Conservation (phyloP, 2,329 filamentous ascomycete species). For the Stromatinia cepivora region DNA sequence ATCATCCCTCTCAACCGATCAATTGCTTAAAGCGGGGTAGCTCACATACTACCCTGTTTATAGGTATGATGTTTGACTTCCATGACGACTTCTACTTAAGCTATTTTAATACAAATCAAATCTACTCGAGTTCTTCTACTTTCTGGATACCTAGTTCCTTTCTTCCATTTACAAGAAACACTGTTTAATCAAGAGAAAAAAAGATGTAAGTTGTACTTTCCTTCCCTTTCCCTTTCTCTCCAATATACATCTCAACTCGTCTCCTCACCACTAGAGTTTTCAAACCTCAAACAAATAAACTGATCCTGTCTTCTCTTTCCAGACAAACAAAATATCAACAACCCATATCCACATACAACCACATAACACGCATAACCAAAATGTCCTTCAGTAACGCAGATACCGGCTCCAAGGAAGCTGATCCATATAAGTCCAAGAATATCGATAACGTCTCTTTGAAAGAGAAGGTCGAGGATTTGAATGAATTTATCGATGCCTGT, state of each 20-base stretch:
- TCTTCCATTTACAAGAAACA: background rate
- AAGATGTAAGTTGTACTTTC: background rate
- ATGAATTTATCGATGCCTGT: constrained; percentile 66
- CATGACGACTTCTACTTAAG: constrained; percentile 1
- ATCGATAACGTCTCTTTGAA: constrained; percentile 61
- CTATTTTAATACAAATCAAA: background rate
- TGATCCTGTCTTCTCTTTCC: background rate
- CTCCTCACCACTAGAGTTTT: background rate
- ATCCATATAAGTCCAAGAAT: constrained; percentile 78
- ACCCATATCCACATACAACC: background rate
- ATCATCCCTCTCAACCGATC: background rate
- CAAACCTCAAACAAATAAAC: background rate
- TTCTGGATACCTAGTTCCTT: background rate
- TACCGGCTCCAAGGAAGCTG: constrained; percentile 62
- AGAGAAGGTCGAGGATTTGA: constrained; percentile 74
- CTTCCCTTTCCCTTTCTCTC: background rate
- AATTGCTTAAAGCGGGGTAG: constrained; percentile 2
- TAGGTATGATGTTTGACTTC: background rate
- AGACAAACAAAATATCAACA: background rate
- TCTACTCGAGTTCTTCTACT: background rate
- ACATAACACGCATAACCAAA: constrained; percentile 17
- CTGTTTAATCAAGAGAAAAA: background rate
- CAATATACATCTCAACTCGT: background rate
- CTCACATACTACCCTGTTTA: background rate
- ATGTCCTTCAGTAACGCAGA: constrained; percentile 57